Percentiles rank a stretch among this genome's conserved stretches.
Evolutionary conservation across 345 rosid species (phyloP).

Genomic region (Diplotaxis tenuifolia): DNA sequence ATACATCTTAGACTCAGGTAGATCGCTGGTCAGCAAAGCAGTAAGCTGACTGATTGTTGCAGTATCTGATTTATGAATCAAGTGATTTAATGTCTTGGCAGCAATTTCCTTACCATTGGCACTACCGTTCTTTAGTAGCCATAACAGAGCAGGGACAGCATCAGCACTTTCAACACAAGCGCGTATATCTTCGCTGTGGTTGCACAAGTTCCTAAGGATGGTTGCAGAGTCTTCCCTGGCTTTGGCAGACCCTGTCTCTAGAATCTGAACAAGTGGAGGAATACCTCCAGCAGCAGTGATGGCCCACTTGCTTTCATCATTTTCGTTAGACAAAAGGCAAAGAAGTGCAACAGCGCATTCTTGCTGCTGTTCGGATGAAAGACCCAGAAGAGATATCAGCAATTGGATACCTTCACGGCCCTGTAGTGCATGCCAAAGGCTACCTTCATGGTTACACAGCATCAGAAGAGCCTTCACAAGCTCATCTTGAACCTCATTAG

Average conservation of each 20-base stretch:
- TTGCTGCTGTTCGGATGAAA: conserved; percentile 98
- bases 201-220: conserved; percentile 94
- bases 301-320: conserved; percentile 99
- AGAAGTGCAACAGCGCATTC: conserved; percentile 99
- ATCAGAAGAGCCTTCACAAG: conserved; percentile 81
- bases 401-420: conserved; percentile 99
- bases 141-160: conserved; percentile 98
- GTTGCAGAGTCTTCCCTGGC: conserved; percentile 99
- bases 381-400: conserved; percentile 96
- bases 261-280: conserved; percentile 98
- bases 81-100: conserved; percentile 93
- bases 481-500: conserved; percentile 92
- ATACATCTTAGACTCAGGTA: conserved; percentile 90
- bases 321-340: conserved; percentile 87
- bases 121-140: conserved; percentile 98
- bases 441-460: conserved; percentile 85
- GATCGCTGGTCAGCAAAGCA: conserved; percentile 90
- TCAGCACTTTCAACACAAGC: conserved; percentile 99
- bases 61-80: conserved; percentile 95
- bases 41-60: conserved; percentile 97
- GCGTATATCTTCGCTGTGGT: conserved; percentile 99
- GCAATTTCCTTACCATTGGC: conserved; percentile 97
- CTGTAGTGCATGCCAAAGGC: conserved; percentile 91
- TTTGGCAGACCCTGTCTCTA: conserved; percentile 95
- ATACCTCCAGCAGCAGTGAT: conserved; percentile 99